These are phyloP conservation scores for Gaertneriomyces semiglobifer DNA, from an alignment of 192 early-diverging fungal species.

Conservation along the genomic window DNA sequence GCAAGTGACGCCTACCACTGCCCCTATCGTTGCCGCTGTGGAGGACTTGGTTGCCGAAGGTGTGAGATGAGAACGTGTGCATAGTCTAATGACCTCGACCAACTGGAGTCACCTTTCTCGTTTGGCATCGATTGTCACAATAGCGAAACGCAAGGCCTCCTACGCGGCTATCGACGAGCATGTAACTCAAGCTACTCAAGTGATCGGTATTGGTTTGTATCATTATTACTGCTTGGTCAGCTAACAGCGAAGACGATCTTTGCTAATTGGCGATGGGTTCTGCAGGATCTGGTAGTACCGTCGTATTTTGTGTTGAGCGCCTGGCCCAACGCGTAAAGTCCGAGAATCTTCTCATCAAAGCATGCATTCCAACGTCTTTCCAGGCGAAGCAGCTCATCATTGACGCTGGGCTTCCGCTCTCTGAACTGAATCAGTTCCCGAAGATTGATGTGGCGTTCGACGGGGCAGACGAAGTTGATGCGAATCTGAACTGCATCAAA, in stretches of 20 bases:
- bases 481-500: slow-evolving; percentile 87
- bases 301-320: slow-evolving; percentile 83
- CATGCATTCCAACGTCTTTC: slow-evolving; percentile 90
- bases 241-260: background rate
- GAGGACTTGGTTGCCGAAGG: slow-evolving; percentile 12
- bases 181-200: slow-evolving; percentile 59
- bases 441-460: slow-evolving; percentile 88
- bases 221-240: background rate
- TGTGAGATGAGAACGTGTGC: background rate
- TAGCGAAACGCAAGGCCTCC: slow-evolving; percentile 83
- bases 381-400: slow-evolving; percentile 83
- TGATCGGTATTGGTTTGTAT: slow-evolving; percentile 76
- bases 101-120: background rate
- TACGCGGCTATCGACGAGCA: slow-evolving; percentile 87
- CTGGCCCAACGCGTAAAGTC: slow-evolving; percentile 65
- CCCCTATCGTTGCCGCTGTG: background rate
- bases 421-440: slow-evolving; percentile 58
- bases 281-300: slow-evolving; percentile 56
- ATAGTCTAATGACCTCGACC: background rate
- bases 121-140: slow-evolving; percentile 2
- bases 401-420: slow-evolving; percentile 73
- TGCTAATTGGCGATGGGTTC: background rate
- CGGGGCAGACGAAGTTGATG: slow-evolving; percentile 80
- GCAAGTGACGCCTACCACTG: background rate
- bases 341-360: slow-evolving; percentile 54